phyloP scores from a whole-genome alignment of 2,329 filamentous ascomycete species.

The Hymenoscyphus occultus region DNA sequence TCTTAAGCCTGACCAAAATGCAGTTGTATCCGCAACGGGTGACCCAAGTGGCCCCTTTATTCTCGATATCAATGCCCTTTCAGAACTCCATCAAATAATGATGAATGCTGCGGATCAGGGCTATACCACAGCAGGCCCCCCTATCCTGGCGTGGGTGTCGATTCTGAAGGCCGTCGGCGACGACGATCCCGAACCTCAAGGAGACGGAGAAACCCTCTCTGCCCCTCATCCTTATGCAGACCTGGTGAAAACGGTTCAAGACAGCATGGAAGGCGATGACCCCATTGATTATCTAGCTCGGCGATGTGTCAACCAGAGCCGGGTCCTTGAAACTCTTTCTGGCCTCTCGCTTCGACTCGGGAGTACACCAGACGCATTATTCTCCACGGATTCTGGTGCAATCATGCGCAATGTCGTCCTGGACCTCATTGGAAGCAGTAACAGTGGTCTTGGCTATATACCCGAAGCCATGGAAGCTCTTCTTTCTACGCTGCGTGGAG shows the following conservation, averaged over 20 bases:
- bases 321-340: constrained; percentile 48
- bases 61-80: constrained; percentile 65
- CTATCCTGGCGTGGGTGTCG: constrained; percentile 78
- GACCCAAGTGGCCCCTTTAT: constrained; percentile 58
- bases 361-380: constrained; percentile 38
- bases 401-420: constrained; percentile 38
- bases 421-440: constrained; percentile 34
- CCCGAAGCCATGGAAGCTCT: constrained; percentile 36
- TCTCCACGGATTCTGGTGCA: constrained; percentile 38
- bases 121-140: constrained; percentile 64
- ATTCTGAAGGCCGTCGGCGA: constrained; percentile 62
- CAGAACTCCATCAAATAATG: constrained; percentile 70
- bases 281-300: constrained; percentile 46
- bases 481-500: constrained; percentile 32
- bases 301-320: constrained; percentile 44
- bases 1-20: constrained; percentile 38
- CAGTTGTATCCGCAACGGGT: constrained; percentile 26
- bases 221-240: constrained; percentile 39
- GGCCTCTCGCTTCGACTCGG: constrained; percentile 44
- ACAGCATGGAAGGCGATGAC: constrained; percentile 39
- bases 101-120: constrained; percentile 54
- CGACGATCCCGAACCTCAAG: constrained; percentile 37
- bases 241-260: constrained; percentile 43
- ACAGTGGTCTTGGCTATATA: constrained; percentile 36
- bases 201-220: constrained; percentile 10